phyloP scores from a whole-genome alignment of 73 alveolate genomes.

The Uronychia setigera region DNA sequence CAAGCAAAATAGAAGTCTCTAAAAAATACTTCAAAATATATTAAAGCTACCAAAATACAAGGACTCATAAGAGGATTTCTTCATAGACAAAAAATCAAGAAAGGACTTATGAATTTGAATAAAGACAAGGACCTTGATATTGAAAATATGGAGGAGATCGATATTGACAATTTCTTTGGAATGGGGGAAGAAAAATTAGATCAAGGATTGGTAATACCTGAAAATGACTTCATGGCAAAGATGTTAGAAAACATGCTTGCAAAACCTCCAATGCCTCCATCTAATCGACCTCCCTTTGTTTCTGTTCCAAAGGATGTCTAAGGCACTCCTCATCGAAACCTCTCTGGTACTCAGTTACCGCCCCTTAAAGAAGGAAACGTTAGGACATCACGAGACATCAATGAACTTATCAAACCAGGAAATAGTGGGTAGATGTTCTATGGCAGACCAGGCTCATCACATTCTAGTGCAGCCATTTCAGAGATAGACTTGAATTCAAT shows the following conservation, averaged over 20 bases:
- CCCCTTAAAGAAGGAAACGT: neutral
- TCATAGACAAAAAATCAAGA: conserved; percentile 31
- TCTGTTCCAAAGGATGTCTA: neutral
- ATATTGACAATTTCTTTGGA: conserved; percentile 57
- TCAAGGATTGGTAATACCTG: conserved; percentile 27
- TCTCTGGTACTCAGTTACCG: neutral
- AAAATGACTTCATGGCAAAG: conserved; percentile 45
- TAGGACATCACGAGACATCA: neutral
- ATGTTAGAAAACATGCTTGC: conserved; percentile 4
- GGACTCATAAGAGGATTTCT: conserved; percentile 57
- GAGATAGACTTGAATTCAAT: neutral
- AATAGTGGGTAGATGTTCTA: no score
- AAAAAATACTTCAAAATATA: conserved; percentile 42
- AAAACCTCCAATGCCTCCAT: neutral
- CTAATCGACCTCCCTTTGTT: neutral
- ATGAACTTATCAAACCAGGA: neutral
- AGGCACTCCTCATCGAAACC: neutral
- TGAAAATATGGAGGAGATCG: conserved; percentile 54
- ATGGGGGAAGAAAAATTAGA: conserved; percentile 40
- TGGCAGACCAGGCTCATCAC: neutral
- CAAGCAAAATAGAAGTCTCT: conserved; percentile 31
- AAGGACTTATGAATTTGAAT: conserved; percentile 25
- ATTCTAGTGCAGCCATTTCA: neutral
- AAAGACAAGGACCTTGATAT: conserved; percentile 17
- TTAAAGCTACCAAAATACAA: conserved; percentile 29